Evolutionary conservation across 441 rosid species (phyloP).

Genomic region (Erodium trifolium): DNA sequence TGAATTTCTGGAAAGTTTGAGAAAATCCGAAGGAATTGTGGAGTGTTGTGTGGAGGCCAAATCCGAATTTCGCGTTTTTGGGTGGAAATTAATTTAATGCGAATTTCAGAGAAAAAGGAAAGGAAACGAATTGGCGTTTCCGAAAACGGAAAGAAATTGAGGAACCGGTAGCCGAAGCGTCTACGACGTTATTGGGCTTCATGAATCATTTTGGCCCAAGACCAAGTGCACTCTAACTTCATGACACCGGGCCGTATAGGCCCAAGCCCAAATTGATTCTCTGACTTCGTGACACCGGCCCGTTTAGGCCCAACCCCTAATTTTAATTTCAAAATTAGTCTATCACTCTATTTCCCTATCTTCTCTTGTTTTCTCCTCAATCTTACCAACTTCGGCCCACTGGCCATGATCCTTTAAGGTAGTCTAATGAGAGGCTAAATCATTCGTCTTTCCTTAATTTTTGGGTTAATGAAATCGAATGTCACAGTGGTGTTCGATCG

Average conservation of each 20-base stretch:
- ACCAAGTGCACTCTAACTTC: neutral
- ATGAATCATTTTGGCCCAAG: too few species aligned
- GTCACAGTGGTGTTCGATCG: too few species aligned
- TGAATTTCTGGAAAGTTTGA: neutral
- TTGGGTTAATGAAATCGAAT: too few species aligned
- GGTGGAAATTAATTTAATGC: neutral
- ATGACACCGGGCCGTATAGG: neutral
- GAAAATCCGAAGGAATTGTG: neutral
- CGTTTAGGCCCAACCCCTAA: neutral
- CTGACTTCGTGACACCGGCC: neutral
- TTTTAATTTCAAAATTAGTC: too few species aligned
- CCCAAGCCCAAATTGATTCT: neutral
- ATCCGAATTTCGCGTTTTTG: neutral
- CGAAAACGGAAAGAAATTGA: neutral
- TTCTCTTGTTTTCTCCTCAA: too few species aligned
- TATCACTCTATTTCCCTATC: too few species aligned
- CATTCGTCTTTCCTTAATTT: too few species aligned
- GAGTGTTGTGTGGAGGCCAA: neutral
- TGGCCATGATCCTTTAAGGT: too few species aligned
- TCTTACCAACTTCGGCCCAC: too few species aligned
- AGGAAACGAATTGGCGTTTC: neutral
- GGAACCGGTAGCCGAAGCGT: neutral
- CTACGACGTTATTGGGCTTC: neutral
- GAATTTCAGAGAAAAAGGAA: neutral
- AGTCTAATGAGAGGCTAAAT: too few species aligned